phyloP scores from a whole-genome alignment of 2,329 filamentous ascomycete genomes.

The Mariannaea sp. region DNA sequence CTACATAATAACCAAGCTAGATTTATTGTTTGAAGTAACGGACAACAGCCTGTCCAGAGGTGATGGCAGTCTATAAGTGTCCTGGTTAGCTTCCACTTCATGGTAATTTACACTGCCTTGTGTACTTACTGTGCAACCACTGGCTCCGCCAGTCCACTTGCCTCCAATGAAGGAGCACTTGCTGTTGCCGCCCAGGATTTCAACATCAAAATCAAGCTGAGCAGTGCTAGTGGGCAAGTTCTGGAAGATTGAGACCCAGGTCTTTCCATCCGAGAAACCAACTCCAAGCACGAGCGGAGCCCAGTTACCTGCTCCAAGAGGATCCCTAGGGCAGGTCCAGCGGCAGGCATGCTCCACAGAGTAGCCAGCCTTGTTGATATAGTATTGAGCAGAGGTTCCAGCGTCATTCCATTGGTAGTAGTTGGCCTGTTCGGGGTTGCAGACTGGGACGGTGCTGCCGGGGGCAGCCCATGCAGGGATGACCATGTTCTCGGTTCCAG shows the following conservation, averaged over 20 bases:
- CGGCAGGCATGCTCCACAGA: slow-evolving; percentile 70
- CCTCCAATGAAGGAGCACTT: slow-evolving; percentile 70
- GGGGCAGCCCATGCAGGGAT: slow-evolving; percentile 70
- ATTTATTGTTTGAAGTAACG: slow-evolving; percentile 51
- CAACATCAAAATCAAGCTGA: slow-evolving; percentile 77
- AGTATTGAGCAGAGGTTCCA: slow-evolving; percentile 90
- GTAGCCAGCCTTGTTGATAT: slow-evolving; percentile 84
- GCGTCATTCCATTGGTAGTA: slow-evolving; percentile 82
- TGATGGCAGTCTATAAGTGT: slow-evolving; percentile 48
- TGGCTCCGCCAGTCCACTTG: slow-evolving; percentile 59
- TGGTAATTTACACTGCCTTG: background rate
- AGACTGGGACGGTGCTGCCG: slow-evolving; percentile 66
- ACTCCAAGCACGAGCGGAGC: slow-evolving; percentile 86
- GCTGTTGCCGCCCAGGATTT: slow-evolving; percentile 66
- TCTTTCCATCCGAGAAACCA: slow-evolving; percentile 67
- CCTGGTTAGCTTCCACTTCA: slow-evolving; percentile 24
- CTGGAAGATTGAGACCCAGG: slow-evolving; percentile 83
- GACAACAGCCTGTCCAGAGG: slow-evolving; percentile 48
- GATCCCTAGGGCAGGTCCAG: slow-evolving; percentile 63
- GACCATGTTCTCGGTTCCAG: slow-evolving; percentile 86
- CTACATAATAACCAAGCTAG: slow-evolving; percentile 16
- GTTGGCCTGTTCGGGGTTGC: slow-evolving; percentile 71
- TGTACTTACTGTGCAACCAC: slow-evolving; percentile 80
- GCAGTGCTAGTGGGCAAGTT: slow-evolving; percentile 77
- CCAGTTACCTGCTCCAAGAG: slow-evolving; percentile 75